Evolutionary conservation across 495 filamentous ascomycete species (phyloP).

Genomic region (Margaritispora aquatica): DNA sequence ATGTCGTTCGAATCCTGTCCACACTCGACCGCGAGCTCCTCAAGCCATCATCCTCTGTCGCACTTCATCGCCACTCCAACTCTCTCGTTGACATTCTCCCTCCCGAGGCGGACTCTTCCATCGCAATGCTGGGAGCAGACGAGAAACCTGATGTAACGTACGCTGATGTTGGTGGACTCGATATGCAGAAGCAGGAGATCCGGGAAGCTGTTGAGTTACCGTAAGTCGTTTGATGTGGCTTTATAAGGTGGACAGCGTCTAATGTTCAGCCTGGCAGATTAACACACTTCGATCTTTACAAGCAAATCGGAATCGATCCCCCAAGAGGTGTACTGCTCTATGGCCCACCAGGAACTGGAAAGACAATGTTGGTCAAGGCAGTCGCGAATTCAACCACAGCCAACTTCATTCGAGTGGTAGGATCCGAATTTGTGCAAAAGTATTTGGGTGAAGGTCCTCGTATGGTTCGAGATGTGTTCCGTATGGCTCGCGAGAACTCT

Average conservation of each 20-base stretch:
- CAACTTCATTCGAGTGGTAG: conserved; percentile 96
- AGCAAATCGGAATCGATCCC: conserved; percentile 79
- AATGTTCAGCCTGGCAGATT: conserved; percentile 29
- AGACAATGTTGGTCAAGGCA: conserved; percentile 98
- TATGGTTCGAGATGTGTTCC: conserved; percentile 98
- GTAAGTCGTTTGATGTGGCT: conserved; percentile 1
- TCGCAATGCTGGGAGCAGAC: conserved; percentile 92
- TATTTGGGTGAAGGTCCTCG: conserved; percentile 96
- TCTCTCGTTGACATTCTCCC: conserved; percentile 97
- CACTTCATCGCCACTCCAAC: conserved; percentile 96
- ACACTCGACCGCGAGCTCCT: conserved; percentile 96
- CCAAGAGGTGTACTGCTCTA: conserved; percentile 94
- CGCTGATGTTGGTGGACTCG: conserved; percentile 92
- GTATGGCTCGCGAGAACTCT: conserved; percentile 97
- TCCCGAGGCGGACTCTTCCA: conserved; percentile 95
- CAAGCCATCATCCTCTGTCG: conserved; percentile 95
- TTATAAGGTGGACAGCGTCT: background rate
- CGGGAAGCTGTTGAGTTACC: conserved; percentile 95
- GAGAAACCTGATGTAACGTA: conserved; percentile 99
- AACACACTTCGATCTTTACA: conserved; percentile 97
- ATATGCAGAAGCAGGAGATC: conserved; percentile 99
- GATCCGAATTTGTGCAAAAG: conserved; percentile 98
- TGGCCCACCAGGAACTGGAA: conserved; percentile 93
- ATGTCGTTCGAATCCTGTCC: conserved; percentile 96
- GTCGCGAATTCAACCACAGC: conserved; percentile 98